Evolutionary conservation across 768 basidiomycete genomes (phyloP), one percentile per base, ranked within the genome.

Genomic region (Atractiella rhizophila): DNA sequence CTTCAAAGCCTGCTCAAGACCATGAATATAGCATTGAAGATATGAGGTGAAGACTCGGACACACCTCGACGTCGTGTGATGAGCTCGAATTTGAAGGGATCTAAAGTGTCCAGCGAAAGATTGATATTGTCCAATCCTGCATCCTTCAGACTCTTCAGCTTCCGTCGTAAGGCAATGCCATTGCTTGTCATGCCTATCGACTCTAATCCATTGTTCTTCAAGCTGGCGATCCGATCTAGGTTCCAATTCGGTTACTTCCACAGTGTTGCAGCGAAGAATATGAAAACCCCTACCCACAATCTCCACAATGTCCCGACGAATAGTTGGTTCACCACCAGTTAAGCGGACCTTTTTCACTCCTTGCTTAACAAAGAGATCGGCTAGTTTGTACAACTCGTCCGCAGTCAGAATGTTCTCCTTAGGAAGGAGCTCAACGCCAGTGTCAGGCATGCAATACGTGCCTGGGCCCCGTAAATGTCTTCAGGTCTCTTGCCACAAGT

Each of bases 361-460:
- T 52, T 69, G 70, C 50, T 64, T 64, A 1, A 86, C 79, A 48
- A 86, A 88, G 15, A 86, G 59, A 15, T 64, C 58, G 4, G 77
- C 75, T 1, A 82, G 64, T 35, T 74, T 69, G 30, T 76, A 55
- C 23, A 85, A 60, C 55, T 86, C 80, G 37, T 71, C 67, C 47
- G 81, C 72, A 1, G 75, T 71, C 28, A 86, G 65, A 43, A 81
- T 65, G 44, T 76, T 66, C 9, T 63, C 63, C 26, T 62, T 61
- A 2, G 79, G 81, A 11, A 76, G 73, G 21, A 83, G 64, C 39
- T 74, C 68, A 4, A 83, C 61, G 25, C 80, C 79, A 53, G 76
- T 71, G 39, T 65, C 68, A 3, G 80, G 81, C 81, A 85, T 86
- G 53, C 80, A 85, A 55, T 86, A 86, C 51, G 81, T 81, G 50